These are phyloP conservation scores for Stygiomarasmius scandens DNA, from an alignment of 1,284 basidiomycete species.

Conservation along the genomic window DNA sequence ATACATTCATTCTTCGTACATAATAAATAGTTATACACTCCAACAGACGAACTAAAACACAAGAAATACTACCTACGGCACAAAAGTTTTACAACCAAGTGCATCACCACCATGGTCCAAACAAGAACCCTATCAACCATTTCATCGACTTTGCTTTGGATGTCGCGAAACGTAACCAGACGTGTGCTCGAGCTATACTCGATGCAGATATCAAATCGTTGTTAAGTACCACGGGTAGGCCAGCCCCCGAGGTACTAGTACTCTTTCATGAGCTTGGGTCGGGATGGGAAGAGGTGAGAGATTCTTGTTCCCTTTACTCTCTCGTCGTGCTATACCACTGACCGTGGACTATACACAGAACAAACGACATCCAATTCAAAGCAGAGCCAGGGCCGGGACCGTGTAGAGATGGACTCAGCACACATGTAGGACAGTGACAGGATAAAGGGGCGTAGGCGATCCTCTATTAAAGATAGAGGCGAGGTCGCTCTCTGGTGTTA, in stretches of 20 bases:
- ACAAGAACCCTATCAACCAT: slow-evolving; percentile 11
- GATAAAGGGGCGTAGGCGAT: neutral
- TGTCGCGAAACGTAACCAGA: slow-evolving; percentile 14
- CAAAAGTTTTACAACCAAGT: slow-evolving; percentile 12
- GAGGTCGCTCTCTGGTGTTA: slow-evolving; percentile 7
- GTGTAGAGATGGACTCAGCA: neutral
- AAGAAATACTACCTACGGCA: slow-evolving; percentile 9
- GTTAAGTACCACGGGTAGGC: slow-evolving; percentile 4
- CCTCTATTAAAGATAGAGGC: slow-evolving; percentile 2
- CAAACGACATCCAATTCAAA: too few species aligned
- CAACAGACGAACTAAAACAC: slow-evolving; percentile 6
- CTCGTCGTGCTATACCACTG: neutral
- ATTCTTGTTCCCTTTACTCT: neutral
- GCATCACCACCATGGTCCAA: slow-evolving; percentile 5
- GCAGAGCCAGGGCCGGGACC: neutral
- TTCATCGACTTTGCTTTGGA: slow-evolving; percentile 18
- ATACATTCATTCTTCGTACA: neutral
- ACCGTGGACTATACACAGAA: neutral
- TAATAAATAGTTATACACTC: neutral
- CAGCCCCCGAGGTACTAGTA: neutral
- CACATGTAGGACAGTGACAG: neutral
- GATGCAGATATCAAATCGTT: slow-evolving; percentile 17
- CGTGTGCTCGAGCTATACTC: slow-evolving; percentile 15
- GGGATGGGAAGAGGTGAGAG: neutral
- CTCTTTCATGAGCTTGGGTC: neutral